These are phyloP conservation scores for Juglanconis juglandina DNA, from an alignment of 2,329 filamentous ascomycete genomes.

Conservation along the genomic window DNA sequence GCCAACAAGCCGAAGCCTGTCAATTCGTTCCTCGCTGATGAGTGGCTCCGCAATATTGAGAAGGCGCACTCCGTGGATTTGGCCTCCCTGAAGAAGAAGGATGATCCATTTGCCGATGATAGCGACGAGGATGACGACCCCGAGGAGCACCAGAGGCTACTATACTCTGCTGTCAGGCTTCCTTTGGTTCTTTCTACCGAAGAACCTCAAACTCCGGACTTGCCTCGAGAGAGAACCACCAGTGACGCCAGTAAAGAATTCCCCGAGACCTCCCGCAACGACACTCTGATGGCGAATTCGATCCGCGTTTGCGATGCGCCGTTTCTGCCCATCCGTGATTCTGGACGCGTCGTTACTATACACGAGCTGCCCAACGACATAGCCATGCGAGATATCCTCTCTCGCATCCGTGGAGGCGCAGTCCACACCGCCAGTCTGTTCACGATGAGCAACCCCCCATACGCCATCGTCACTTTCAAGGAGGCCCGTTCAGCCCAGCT, in stretches of 20 bases:
- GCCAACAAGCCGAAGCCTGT: not conserved
- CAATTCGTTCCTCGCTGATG: not conserved
- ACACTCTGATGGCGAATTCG: not conserved
- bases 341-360: not conserved
- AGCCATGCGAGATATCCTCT: not conserved
- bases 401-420: conserved; percentile 1
- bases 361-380: not conserved
- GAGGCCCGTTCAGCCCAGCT: not conserved
- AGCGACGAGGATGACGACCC: too few species aligned
- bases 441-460: not conserved
- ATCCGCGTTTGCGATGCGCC: not conserved
- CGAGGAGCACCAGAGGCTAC: too few species aligned
- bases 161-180: too few species aligned
- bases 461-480: conserved; percentile 5
- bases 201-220: not conserved
- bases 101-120: too few species aligned
- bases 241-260: too few species aligned
- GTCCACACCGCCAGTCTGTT: not conserved
- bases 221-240: not conserved
- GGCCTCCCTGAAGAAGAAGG: too few species aligned
- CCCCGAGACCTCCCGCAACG: not conserved
- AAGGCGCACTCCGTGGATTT: too few species aligned
- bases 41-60: too few species aligned
- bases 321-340: not conserved
- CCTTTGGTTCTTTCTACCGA: not conserved